phyloP scores from a whole-genome alignment of 129 eudicot species.

The carrot (Daucus carota) region DNA sequence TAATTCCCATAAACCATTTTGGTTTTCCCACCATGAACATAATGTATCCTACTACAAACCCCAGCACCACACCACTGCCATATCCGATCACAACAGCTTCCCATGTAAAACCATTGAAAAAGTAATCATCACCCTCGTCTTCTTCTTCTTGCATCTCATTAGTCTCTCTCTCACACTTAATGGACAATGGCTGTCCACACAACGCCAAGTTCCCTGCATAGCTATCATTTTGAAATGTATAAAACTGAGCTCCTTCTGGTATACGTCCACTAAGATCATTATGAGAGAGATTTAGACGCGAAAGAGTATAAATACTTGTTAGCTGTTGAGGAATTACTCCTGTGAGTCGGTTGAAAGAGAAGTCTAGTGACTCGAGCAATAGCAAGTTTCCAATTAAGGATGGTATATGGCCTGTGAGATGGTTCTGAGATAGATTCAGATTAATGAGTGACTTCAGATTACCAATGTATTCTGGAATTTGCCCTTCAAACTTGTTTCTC shows the following conservation, averaged over 20 bases:
- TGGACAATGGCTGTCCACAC: slow-evolving; percentile 11
- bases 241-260: slow-evolving; percentile 1
- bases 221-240: not conserved
- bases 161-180: not conserved
- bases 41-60: slow-evolving; percentile 2
- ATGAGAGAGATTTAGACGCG: not conserved
- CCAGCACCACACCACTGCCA: not conserved
- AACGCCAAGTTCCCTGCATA: not conserved
- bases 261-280: not conserved
- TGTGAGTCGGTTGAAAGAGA: not conserved
- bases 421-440: slow-evolving; percentile 12
- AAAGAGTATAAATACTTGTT: not conserved
- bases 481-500: not conserved
- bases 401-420: slow-evolving; percentile 6
- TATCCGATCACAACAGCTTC: slow-evolving; percentile 11
- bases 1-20: too few species aligned
- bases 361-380: slow-evolving; percentile 5
- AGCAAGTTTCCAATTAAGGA: not conserved
- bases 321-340: slow-evolving; percentile 13
- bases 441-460: slow-evolving; percentile 2
- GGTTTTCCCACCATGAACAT: not conserved
- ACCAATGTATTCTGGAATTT: slow-evolving; percentile 8
- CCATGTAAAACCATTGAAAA: slow-evolving; percentile 13
- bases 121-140: slow-evolving; percentile 1
- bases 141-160: not conserved